Conservation (phyloP, 1,284 basidiomycete genomes). For the Meripilus lineatus region DNA sequence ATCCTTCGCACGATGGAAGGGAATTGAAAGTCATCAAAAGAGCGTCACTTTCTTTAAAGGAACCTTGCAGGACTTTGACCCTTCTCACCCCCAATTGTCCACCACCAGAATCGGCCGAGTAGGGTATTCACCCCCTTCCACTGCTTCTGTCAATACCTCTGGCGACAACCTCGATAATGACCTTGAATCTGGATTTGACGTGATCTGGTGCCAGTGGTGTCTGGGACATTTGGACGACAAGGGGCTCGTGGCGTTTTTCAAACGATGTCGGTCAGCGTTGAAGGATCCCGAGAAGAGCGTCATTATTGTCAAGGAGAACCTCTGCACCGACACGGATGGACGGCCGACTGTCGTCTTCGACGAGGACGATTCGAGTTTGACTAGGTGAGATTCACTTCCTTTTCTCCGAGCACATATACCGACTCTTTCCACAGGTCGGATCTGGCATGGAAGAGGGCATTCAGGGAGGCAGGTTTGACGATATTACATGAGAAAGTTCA, state of each 20-base stretch:
- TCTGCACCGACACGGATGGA: constrained; percentile 62
- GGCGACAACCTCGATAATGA: constrained; percentile 15
- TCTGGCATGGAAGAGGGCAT: constrained; percentile 73
- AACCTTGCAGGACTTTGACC: constrained; percentile 78
- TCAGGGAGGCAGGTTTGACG: constrained; percentile 62
- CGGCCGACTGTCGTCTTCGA: constrained; percentile 68
- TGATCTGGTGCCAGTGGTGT: constrained; percentile 96
- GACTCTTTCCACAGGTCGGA: constrained; percentile 58
- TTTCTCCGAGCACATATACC: background rate
- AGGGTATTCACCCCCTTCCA: constrained; percentile 45
- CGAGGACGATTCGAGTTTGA: constrained; percentile 84
- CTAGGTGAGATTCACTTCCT: constrained; percentile 46
- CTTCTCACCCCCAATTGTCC: constrained; percentile 39
- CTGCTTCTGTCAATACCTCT: too few species aligned
- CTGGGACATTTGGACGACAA: constrained; percentile 79
- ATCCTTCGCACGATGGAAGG: constrained; percentile 53
- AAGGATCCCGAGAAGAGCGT: constrained; percentile 45
- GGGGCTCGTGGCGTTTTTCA: constrained; percentile 76
- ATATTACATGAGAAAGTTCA: constrained; percentile 72
- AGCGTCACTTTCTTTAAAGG: constrained; percentile 79
- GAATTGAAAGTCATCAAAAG: constrained; percentile 58
- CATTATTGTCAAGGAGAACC: constrained; percentile 90
- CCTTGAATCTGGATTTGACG: constrained; percentile 56
- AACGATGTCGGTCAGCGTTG: constrained; percentile 53
- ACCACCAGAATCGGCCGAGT: constrained; percentile 50